Evolutionary conservation across 176 grass and related monocot species (phyloP).

Genomic region (Phoenix dactylifera): DNA sequence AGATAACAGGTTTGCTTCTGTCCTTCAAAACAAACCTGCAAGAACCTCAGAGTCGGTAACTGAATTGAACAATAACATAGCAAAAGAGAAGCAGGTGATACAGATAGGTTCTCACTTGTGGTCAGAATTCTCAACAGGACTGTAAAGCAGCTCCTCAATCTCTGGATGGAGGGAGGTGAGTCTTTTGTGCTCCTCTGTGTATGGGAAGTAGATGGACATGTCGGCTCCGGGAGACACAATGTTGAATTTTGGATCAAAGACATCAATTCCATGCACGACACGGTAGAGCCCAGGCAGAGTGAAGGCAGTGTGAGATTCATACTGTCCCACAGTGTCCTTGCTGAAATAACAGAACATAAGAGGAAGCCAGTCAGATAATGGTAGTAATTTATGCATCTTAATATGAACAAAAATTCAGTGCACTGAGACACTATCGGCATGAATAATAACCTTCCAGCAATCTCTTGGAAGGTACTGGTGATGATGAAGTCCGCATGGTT

Average conservation of each 20-base stretch:
- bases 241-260: conserved; percentile 99
- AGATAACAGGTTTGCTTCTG: conserved; percentile 87
- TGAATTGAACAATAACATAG: neutral
- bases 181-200: conserved; percentile 72
- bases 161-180: conserved; percentile 89
- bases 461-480: conserved; percentile 97
- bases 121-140: conserved; percentile 57
- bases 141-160: conserved; percentile 91
- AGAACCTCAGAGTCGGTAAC: conserved; percentile 10
- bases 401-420: too few relatives aligned
- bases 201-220: conserved; percentile 85
- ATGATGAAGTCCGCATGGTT: conserved; percentile 99
- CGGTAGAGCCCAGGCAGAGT: conserved; percentile 93
- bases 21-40: conserved; percentile 80
- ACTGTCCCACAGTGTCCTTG: conserved; percentile 97
- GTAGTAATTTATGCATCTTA: too few relatives aligned
- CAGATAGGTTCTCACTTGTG: conserved; percentile 57
- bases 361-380: neutral
- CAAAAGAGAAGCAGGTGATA: neutral
- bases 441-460: conserved; percentile 70
- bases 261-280: conserved; percentile 94
- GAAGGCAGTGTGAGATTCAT: conserved; percentile 92
- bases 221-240: conserved; percentile 96
- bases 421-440: neutral
- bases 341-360: conserved; percentile 40